Base-by-base conservation (phyloP, 192 early-diverging fungal species). In the Blastocladiella britannica region DNA sequence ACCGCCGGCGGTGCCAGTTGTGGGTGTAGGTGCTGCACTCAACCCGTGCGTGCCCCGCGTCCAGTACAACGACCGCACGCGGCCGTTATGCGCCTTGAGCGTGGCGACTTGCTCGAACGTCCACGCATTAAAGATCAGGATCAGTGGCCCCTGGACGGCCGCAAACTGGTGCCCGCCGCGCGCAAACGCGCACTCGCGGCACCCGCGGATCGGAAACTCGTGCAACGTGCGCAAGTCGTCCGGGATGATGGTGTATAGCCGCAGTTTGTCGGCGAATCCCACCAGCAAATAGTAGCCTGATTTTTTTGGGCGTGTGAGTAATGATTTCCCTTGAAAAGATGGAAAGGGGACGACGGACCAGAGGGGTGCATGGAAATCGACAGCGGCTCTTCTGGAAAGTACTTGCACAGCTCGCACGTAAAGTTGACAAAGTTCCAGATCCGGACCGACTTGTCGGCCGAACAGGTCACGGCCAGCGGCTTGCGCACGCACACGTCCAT, bases 41-140 rank as follows among this genome's bases (percentile, higher is more conserved):
- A 47, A 20, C 15, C 37, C 37, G 37, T 20, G 15, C 15, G 37
- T 47, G 15, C 37, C 37, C 3, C 69, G 62, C 15, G 73, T 65
- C 71, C 71, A 80, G 57, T 66, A 54, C 18, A 80, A 58, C 2
- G 68, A 69, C 28, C 65, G 57, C 24, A 80, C 63, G 55, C 75
- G 73, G 22, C 73, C 73, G 56, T 73, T 78, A 56, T 80, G 78
- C 3, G 72, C 78, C 52, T 76, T 80, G 27, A 80, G 60, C 29
- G 62, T 73, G 30, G 57, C 65, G 29, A 73, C 43, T 60, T 69
- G 74, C 20, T 79, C 74, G 58, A 72, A 77, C 2, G 70, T 72
- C 72, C 72, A 77, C 4, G 70, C 71, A 15, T 57, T 63, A 62
- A 67, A 80, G 20, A 80, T 55, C 43, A 76, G 69, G 52, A 80